Evolutionary conservation across 257 asterid genomes (phyloP), one percentile per base, ranked within the genome.

Genomic region (Vinca minor): DNA sequence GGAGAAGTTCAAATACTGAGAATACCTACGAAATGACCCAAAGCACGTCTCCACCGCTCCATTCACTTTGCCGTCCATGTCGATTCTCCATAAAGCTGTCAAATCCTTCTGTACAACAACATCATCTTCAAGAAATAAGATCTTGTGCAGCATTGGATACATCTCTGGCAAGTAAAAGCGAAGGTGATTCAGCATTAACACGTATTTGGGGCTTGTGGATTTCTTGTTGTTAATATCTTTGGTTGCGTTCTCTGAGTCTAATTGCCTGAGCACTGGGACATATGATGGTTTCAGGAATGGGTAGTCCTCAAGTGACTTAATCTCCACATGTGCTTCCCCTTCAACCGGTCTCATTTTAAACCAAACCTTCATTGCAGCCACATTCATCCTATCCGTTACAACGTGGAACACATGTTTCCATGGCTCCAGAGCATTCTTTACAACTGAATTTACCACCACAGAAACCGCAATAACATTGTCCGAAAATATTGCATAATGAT

Each of bases 21-120:
- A 75, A 70, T 71, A 82, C 59, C 95, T 90, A 64, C 75, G 96
- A 63, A 91, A 91, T 13, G 98, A 81, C 38, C 98, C 98, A 64
- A 91, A 91, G 84, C 98, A 91, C 62, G 95, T 86, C 59, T 84
- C 85, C 59, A 91, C 94, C 0, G 98, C 98, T 20, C 85, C 96
- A 69, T 86, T 91, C 72, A 88, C 96, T 71, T 88, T 91, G 55
- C 98, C 98, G 59, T 80, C 95, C 88, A 91, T 69, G 75, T 91
- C 94, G 10, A 88, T 78, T 44, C 71, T 84, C 98, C 98, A 91
- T 68, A 91, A 75, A 61, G 84, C 83, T 55, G 95, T 84, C 88
- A 91, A 82, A 77, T 91, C 98, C 73, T 91, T 91, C 87, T 88
- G 98, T 66, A 88, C 95, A 44, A 91, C 98, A 64, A 88, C 96